Percentiles rank a stretch among this genome's conserved stretches.
Conservation (phyloP, 2,329 filamentous ascomycete genomes). For the Dryadomyces quercus-mongolicae region DNA sequence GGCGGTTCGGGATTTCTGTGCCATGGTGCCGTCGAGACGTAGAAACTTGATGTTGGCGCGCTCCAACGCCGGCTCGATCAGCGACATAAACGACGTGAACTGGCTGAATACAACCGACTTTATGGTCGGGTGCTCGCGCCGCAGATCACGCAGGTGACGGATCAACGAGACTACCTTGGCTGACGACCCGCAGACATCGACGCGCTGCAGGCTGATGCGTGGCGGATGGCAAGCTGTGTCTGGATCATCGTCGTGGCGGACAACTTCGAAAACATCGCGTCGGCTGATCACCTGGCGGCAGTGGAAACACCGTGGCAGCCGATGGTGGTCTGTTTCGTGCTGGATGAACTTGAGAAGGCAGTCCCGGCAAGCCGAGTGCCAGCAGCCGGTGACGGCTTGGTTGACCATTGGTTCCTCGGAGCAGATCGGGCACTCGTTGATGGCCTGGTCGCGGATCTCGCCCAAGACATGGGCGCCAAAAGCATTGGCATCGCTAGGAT, state of each 20-base stretch:
- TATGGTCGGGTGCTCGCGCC: slow-evolving; percentile 50
- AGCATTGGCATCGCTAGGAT: slow-evolving; percentile 48
- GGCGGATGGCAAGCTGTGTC: slow-evolving; percentile 28
- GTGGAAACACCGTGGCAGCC: slow-evolving; percentile 74
- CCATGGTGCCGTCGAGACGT: slow-evolving; percentile 85
- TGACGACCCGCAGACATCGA: slow-evolving; percentile 58
- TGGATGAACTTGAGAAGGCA: slow-evolving; percentile 85
- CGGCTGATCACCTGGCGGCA: slow-evolving; percentile 74
- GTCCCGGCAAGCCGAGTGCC: slow-evolving; percentile 93
- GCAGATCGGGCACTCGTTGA: slow-evolving; percentile 88
- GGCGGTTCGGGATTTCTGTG: slow-evolving; percentile 69
- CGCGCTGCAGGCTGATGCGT: slow-evolving; percentile 47
- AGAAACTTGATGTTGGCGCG: slow-evolving; percentile 64
- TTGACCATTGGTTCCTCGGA: slow-evolving; percentile 92
- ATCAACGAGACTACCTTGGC: slow-evolving; percentile 81
- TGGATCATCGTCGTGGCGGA: slow-evolving; percentile 57
- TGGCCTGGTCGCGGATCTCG: slow-evolving; percentile 82
- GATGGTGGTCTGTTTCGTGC: slow-evolving; percentile 67
- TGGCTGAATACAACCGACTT: slow-evolving; percentile 95
- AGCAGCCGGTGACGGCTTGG: slow-evolving; percentile 89
- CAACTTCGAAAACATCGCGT: slow-evolving; percentile 83
- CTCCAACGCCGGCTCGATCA: slow-evolving; percentile 72
- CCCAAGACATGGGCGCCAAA: slow-evolving; percentile 81
- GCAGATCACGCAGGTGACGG: slow-evolving; percentile 57
- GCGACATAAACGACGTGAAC: slow-evolving; percentile 89